Base-by-base conservation (phyloP, 1,284 basidiomycete genomes). In the Retiboletus fuscus region DNA sequence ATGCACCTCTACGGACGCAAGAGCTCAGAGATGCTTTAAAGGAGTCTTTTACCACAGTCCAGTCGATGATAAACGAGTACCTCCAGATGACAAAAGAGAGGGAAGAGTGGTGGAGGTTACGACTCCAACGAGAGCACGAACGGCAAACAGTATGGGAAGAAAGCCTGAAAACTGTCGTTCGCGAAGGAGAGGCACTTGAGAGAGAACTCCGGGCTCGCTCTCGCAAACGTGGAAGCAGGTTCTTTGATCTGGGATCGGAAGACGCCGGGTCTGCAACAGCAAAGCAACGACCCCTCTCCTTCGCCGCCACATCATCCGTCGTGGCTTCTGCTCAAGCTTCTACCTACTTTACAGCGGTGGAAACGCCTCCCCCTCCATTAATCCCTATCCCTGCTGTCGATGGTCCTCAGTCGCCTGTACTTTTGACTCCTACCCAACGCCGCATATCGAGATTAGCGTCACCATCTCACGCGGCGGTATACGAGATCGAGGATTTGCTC, bases 71-170 rank as follows among this genome's bases (percentile, higher is more conserved):
- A 26, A 85, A 84, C 61, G 91, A 94, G 70, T 96, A 95, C 77
- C 84, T 92, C 10, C 82, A 87, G 49, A 96, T 97, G 91, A 87
- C 89, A 2, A 86, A 87, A 62, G 92, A 94, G 67, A 88, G 97
- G n/a, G 97, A 98, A 77, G 87, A 89, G 60, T 98, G 93, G 90
- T 95, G 92, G 85, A 84, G 84, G 64, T 84, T 83, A 47, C 85
- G 88, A 70, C 85, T 95, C 22, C 86, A 87, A 74, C 86, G 87
- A 28, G 96, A 98, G 79, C 87, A 90, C 63, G 90, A 92, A 79
- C 88, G 95, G 39, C 90, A 94, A 78, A 88, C 86, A 44, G 86
- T 97, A 28, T 98, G 97, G 97, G 96, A 98, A 83, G 94, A 97
- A 82, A 97, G 95, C 82, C 85, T 99, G 79, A 91, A 93, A 66